phyloP scores from a whole-genome alignment of 306 rosid genomes.

The Cucurbita moschata region DNA sequence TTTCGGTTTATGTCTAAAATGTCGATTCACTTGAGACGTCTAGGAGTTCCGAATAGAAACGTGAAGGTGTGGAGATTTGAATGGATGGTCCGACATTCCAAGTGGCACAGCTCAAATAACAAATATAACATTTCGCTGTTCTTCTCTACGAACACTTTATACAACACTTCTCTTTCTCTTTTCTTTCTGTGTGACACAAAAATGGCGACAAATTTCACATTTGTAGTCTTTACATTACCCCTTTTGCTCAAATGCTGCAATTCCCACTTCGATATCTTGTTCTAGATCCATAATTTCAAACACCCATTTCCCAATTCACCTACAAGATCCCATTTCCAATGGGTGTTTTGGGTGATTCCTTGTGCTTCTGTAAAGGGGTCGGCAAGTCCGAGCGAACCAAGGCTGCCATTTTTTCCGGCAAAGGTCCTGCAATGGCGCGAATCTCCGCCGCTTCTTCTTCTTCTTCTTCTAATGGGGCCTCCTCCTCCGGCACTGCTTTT shows the following conservation, averaged over 20 bases:
- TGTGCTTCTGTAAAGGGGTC: conserved; percentile 96
- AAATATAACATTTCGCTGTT: no score
- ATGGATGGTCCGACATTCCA: no score
- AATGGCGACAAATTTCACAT: conserved; percentile 9
- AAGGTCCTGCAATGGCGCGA: conserved; percentile 57
- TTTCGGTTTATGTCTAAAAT: no score
- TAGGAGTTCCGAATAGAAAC: no score
- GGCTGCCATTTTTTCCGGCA: conserved; percentile 56
- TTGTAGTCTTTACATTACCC: not conserved
- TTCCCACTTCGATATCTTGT: not conserved
- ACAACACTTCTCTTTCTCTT: not conserved
- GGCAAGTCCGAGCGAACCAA: conserved; percentile 79
- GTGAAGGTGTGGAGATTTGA: no score
- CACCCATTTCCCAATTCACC: not conserved
- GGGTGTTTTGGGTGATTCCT: conserved; percentile 73
- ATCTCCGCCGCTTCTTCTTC: conserved; percentile 15
- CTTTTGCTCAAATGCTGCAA: not conserved
- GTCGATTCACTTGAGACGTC: no score
- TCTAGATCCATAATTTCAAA: conserved; percentile 26
- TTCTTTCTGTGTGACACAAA: not conserved
- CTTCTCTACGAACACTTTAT: no score
- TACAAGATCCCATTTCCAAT: conserved; percentile 12
- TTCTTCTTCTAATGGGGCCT: conserved; percentile 20
- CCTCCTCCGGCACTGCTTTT: conserved; percentile 49
- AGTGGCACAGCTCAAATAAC: no score